phyloP scores from a whole-genome alignment of 208 protist species.

The Crithidia expoeki region DNA sequence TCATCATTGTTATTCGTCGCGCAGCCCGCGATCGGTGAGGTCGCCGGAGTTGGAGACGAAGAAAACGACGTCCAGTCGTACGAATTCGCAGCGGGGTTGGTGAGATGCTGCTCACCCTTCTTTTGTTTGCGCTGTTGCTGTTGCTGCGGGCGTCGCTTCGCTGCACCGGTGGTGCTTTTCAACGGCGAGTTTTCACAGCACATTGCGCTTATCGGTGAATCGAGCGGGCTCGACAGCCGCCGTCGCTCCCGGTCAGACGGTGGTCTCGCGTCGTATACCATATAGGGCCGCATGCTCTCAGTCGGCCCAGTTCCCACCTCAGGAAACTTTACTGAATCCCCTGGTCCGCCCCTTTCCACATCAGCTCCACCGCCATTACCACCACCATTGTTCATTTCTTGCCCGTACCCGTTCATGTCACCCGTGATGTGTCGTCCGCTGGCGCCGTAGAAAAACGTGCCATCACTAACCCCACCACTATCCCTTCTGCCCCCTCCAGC shows the following conservation, averaged over 20 bases:
- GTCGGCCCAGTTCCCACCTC: slow-evolving; percentile 27
- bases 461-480: slow-evolving; percentile 14
- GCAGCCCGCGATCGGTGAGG: neutral
- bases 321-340: neutral
- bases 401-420: neutral
- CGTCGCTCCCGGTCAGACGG: neutral
- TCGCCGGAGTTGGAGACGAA: neutral
- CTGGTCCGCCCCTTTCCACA: neutral
- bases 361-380: neutral
- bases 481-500: neutral
- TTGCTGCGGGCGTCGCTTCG: neutral
- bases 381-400: neutral
- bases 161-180: neutral
- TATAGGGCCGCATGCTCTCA: slow-evolving; percentile 53
- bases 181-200: slow-evolving; percentile 17
- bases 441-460: slow-evolving; percentile 34
- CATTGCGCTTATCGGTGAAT: neutral
- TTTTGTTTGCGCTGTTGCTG: neutral
- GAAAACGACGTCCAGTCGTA: neutral
- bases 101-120: neutral
- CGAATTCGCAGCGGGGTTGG: neutral
- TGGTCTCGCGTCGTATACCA: slow-evolving; percentile 40
- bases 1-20: neutral
- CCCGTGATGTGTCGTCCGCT: slow-evolving; percentile 16
- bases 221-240: neutral